Evolutionary conservation across 768 basidiomycete genomes (phyloP), one percentile per base, ranked within the genome.

Genomic region (Agaricus subrufescens): DNA sequence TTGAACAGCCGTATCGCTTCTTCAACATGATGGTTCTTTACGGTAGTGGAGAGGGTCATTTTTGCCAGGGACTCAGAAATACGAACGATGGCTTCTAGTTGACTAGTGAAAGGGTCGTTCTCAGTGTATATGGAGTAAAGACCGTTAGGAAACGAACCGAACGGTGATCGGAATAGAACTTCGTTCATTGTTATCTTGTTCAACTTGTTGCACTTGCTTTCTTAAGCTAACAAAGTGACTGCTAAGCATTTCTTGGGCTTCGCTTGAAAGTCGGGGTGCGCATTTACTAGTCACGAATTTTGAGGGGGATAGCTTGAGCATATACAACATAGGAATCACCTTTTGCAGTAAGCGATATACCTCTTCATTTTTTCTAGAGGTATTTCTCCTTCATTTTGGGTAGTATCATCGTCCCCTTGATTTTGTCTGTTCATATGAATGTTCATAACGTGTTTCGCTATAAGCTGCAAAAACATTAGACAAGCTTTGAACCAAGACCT

Each of bases 1-100:
- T 96, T 98, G 86, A 99, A 99, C 42, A 99, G 72, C 9, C 97
- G 89, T 63, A 98, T 98, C 5, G 97, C 91, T 70, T 99, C 97
- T 70, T 98, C 95, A 25, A 98, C 96, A 63, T 99, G 95, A 67
- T 95, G 88, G 47, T 87, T 88, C 64, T 87, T 85, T 3, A 98
- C 97, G 3, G 86, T 80, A 0, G 92, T 79, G 0, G 89, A 87
- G 14, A 99, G 78, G 3, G 94, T 94, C 72, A 98, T 82, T 66
- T 98, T 99, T 11, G 96, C 95, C 19, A 98, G 77, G 2, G 96
- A 89, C 69, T 99, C 97, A 1, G 97, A 98, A 67, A 98, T 98
- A 37, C 97, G 94, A 66, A 98, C 94, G 67, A 99, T 95, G 40
- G 97, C 97, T 75, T 99, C 97, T 4, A 99, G 80, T 86, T 99